Base-by-base conservation (phyloP, 805 yeast genomes). In the Candida ulmi region DNA sequence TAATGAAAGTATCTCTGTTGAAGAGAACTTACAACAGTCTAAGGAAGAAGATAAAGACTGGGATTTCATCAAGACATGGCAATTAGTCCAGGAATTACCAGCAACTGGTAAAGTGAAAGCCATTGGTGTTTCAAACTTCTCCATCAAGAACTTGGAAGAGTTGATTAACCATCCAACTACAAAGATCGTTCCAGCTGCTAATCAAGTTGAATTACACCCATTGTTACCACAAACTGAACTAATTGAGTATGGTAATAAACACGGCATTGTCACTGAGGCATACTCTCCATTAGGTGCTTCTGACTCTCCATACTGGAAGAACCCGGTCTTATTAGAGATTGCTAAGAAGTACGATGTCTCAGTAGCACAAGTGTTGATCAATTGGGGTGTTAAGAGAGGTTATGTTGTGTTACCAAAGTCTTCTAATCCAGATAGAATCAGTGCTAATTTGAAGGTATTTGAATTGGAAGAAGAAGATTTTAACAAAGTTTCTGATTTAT, bases 381-480 rank as follows among this genome's bases (percentile, higher is more conserved):
- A 80, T 25, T 80, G 85, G 86, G 76, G 71, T 29, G 59, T 74
- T 17, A 62, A 67, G 49, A 74, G 83, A 61, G 76, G 72, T 71
- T 76, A 37, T 76, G 73, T 76, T 34, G 78, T 75, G 11, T 54
- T 73, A 41, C 77, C 78, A 39, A 73, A 74, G 50, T 70, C 76
- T 18, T 65, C 65, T 28, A 65, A 63, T 29, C 59, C 64, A 8
- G 48, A 52, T 3, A 69, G 78, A 66, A 61, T 72, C 38, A 58
- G 47, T 7, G 49, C 61, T 12, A 65, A 65, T 48, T 44, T 57
- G 17, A 40, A 40, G 18, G 36, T 28, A 7, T 43, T 43, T 13
- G 43, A 40, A 2, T 32, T 43, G 33, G 34, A 40, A 30, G 48
- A 63, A 15, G 50, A 51, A 4, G 49, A 51, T 16, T 52, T 67